Percentiles rank a stretch among this genome's conserved stretches.
These are phyloP conservation scores for Pyrus communis DNA, from an alignment of 306 rosid species.

Conservation along the genomic window DNA sequence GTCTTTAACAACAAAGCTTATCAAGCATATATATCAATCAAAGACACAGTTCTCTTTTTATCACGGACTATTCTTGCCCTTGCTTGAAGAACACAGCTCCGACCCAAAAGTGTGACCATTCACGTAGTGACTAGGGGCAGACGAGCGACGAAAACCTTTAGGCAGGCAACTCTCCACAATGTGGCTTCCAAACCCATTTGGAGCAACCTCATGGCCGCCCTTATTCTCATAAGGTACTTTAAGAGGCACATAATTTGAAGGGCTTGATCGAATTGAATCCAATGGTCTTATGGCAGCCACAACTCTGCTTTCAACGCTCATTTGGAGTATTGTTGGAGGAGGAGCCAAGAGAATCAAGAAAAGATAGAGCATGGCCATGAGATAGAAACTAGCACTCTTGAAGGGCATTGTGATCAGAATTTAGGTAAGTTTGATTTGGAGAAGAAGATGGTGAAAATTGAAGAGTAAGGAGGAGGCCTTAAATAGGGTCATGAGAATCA, in stretches of 20 bases:
- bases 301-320: conserved; percentile 2
- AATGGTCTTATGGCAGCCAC: conserved; percentile 25
- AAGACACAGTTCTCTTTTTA: not conserved
- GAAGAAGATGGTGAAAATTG: conserved; percentile 4
- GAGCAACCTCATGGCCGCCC: conserved; percentile 11
- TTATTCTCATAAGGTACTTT: conserved; percentile 16
- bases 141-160: conserved; percentile 40
- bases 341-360: conserved; percentile 26
- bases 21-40: not conserved
- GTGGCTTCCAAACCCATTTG: not conserved
- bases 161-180: conserved; percentile 54
- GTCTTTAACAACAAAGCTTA: not conserved
- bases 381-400: not conserved
- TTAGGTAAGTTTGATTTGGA: not conserved
- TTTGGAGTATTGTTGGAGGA: not conserved
- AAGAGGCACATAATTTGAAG: conserved; percentile 21
- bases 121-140: conserved; percentile 58
- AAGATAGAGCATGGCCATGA: conserved; percentile 19
- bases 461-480: conserved; percentile 19
- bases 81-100: conserved; percentile 30
- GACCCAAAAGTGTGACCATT: conserved; percentile 49
- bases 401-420: not conserved
- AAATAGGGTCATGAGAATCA: conserved; percentile 52
- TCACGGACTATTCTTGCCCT: conserved; percentile 30
- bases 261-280: conserved; percentile 6